Conservation (phyloP, 2,329 filamentous ascomycete species). For the Sphaerulina musiva region DNA sequence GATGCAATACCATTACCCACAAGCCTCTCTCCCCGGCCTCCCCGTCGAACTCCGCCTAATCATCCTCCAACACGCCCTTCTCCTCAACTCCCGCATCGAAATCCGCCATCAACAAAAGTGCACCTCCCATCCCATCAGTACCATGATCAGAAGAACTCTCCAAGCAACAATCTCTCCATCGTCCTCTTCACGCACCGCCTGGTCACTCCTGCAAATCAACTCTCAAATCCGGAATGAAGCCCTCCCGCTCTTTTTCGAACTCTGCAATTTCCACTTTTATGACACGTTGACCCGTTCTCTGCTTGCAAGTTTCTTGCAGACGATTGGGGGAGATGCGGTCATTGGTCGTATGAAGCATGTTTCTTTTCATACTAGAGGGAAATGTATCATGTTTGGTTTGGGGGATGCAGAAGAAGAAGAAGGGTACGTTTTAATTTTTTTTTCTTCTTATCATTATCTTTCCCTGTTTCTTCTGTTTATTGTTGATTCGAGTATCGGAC, state of each 20-base stretch:
- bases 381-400: neutral
- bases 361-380: neutral
- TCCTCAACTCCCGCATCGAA: neutral
- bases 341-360: neutral
- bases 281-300: neutral
- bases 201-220: neutral
- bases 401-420: neutral
- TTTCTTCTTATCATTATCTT: neutral
- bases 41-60: slow-evolving; percentile 2
- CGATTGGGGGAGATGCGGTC: neutral
- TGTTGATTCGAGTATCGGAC: too few relatives aligned
- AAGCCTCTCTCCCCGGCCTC: slow-evolving; percentile 2
- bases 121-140: neutral
- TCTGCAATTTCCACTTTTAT: neutral
- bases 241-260: neutral
- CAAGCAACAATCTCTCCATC: neutral
- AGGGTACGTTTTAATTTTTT: neutral
- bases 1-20: neutral
- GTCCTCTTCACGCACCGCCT: neutral
- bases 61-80: neutral
- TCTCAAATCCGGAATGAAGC: neutral
- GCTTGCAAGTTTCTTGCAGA: neutral
- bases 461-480: neutral
- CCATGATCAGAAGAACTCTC: neutral
- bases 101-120: neutral